Base-by-base conservation (phyloP, 129 eudicot genomes). In the Flaveria ramosissima region DNA sequence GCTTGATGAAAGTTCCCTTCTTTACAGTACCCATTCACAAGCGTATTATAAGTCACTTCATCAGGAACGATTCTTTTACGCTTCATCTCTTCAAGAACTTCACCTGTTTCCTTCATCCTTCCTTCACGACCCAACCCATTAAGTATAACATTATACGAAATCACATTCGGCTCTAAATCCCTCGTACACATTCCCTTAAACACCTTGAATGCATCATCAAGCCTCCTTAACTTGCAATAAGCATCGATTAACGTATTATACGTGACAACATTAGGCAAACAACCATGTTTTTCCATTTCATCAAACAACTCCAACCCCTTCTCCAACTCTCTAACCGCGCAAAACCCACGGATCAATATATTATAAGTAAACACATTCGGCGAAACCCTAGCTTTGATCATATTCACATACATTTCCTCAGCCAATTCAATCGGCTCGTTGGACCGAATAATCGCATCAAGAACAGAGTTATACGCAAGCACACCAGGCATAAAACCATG, bases 1-100 rank as follows among this genome's bases (percentile, higher is more conserved):
- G 92, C 99, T 73, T 89, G 94, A 36, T 95, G 99, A 81, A 89
- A 86, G 68, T 91, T 80, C 8, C 99, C 99, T 71, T 77, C 90
- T 79, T 86, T 91, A 76, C 99, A 95, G 59, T 87, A 86, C 39
- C 97, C 99, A 72, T 95, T 91, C 27, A 91, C 89, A 23, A 95
- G 90, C 5, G 94, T 91, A 75, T 91, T 91, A 81, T 86, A 95
- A 6, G 99, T 91, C 14, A 95, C 90, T 65, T 89, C 96, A 82
- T 91, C 97, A 2, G 97, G 97, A 23, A 83, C 70, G 45, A 95
- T 74, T 39, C 94, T 88, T 51, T 77, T 81, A 8, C 73, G 61
- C 70, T 69, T 87, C 97, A 95, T 95, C 69, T 88, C 96, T 24
- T 89, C 81, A 64, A 95, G 81, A 71, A 95, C 70, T 75, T 86